These are phyloP conservation scores for Podospora pseudopauciseta DNA, from an alignment of 495 filamentous ascomycete species.

Conservation along the genomic window DNA sequence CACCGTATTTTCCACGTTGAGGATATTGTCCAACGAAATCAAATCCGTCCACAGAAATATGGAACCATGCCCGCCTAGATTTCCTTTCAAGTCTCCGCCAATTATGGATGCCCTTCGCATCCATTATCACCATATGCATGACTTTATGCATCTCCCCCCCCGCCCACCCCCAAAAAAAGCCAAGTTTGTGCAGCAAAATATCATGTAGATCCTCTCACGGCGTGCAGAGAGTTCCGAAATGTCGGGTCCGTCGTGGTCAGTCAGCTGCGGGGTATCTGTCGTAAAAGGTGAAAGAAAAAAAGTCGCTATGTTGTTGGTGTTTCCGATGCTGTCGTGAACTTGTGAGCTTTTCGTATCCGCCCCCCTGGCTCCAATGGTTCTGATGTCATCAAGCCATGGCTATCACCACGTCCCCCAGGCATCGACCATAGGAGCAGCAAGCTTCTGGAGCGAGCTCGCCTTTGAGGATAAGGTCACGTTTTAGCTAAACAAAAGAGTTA, in stretches of 20 bases:
- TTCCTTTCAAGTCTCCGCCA: background rate
- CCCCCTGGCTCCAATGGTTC: background rate
- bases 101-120: background rate
- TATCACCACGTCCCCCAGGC: slow-evolving; percentile 46
- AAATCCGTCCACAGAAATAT: background rate
- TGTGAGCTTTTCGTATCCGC: background rate
- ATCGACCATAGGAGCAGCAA: slow-evolving; percentile 50
- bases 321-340: background rate
- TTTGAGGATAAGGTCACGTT: slow-evolving; percentile 45
- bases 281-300: background rate
- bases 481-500: slow-evolving; percentile 32
- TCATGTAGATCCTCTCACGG: background rate
- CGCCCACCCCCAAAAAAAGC: background rate
- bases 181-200: background rate
- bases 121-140: background rate
- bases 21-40: background rate
- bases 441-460: slow-evolving; percentile 43
- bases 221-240: background rate
- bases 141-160: background rate
- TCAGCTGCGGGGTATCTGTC: slow-evolving; percentile 1
- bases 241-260: background rate
- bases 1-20: background rate
- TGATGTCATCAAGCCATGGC: slow-evolving; percentile 27
- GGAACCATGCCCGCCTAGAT: background rate
- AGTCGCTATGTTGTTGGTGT: background rate